Percentiles rank a stretch among this genome's conserved stretches.
Evolutionary conservation across 257 asterid genomes (phyloP).

Genomic region (Forsythia suspensa): DNA sequence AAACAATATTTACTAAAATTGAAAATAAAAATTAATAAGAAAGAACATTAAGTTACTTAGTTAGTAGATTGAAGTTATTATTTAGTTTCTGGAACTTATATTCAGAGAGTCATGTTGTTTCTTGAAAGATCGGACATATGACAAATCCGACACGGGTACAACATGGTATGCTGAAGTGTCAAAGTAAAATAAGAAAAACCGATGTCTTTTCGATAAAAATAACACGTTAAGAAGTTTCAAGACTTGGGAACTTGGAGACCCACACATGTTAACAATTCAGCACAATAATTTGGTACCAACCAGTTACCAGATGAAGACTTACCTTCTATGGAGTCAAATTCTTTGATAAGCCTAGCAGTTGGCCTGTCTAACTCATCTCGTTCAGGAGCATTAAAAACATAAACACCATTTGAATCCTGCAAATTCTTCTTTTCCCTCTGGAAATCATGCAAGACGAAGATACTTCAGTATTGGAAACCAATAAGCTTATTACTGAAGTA

Average conservation of each 20-base stretch:
- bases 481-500: background rate
- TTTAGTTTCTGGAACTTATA: background rate
- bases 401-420: slow-evolving; percentile 83
- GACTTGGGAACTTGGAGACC: slow-evolving; percentile 2
- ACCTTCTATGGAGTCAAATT: slow-evolving; percentile 78
- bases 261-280: slow-evolving; percentile 12
- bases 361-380: slow-evolving; percentile 88
- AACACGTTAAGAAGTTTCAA: background rate
- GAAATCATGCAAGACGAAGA: slow-evolving; percentile 29
- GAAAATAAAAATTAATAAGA: background rate
- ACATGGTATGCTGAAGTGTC: background rate
- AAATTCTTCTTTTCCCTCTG: slow-evolving; percentile 94
- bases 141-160: background rate
- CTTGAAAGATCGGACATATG: too few species aligned
- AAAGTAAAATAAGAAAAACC: background rate
- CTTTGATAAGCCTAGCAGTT: slow-evolving; percentile 93
- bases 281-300: background rate
- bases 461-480: background rate
- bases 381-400: slow-evolving; percentile 86
- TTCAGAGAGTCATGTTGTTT: too few species aligned
- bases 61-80: background rate
- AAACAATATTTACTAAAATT: background rate
- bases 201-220: background rate
- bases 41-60: background rate
- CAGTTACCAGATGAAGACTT: slow-evolving; percentile 18